phyloP scores from a whole-genome alignment of 2,329 filamentous ascomycete species.

The Colletotrichum sublineola region DNA sequence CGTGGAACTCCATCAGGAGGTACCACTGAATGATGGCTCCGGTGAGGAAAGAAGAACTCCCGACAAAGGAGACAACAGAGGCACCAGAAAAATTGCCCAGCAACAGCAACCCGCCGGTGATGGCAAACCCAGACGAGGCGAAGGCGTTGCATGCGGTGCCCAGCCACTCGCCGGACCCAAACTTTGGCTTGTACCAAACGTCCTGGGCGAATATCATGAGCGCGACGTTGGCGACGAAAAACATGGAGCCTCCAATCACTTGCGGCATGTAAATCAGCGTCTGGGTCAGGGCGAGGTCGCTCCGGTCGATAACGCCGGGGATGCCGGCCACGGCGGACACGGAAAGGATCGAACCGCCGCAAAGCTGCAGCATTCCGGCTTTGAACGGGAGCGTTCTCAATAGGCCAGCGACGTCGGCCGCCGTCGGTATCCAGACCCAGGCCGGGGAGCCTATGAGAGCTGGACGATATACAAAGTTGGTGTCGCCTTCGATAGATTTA shows the following conservation, averaged over 20 bases:
- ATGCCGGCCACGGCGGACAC: neutral
- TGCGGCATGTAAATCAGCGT: conserved; percentile 12
- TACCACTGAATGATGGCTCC: conserved; percentile 23
- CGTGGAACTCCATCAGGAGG: conserved; percentile 6
- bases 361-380: neutral
- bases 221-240: conserved; percentile 5
- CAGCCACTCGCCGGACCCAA: conserved; percentile 7
- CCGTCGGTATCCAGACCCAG: conserved; percentile 11
- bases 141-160: conserved; percentile 1
- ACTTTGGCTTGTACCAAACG: conserved; percentile 12
- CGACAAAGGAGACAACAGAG: neutral
- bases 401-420: neutral
- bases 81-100: neutral
- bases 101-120: neutral
- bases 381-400: conserved; percentile 7
- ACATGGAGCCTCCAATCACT: conserved; percentile 13
- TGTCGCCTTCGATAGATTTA: neutral
- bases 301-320: conserved; percentile 4
- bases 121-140: conserved; percentile 1
- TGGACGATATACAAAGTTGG: conserved; percentile 1
- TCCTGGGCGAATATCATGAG: conserved; percentile 1
- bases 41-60: neutral
- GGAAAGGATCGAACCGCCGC: neutral
- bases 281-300: neutral
- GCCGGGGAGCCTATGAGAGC: conserved; percentile 18